Conservation (phyloP, 805 yeast genomes). For the Candida ficus region DNA sequence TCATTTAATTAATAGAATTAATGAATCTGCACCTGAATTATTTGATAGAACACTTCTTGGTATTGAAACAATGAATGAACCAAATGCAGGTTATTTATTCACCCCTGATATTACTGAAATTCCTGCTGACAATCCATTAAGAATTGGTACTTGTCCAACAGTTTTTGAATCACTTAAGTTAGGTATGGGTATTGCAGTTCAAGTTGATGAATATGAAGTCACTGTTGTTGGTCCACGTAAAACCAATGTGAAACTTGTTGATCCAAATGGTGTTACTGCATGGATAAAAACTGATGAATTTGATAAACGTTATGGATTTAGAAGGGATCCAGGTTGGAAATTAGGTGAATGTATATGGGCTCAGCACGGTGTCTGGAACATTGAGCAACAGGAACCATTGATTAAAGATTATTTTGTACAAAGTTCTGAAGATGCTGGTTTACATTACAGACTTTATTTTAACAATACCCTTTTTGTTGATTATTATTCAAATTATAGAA, state of each 20-base stretch:
- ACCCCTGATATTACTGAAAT: slow-evolving; percentile 45
- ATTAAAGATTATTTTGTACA: slow-evolving; percentile 47
- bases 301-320: slow-evolving; percentile 69
- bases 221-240: slow-evolving; percentile 74
- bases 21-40: slow-evolving; percentile 37
- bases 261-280: slow-evolving; percentile 61
- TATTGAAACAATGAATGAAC: slow-evolving; percentile 82
- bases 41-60: slow-evolving; percentile 58
- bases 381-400: slow-evolving; percentile 31
- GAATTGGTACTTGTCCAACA: slow-evolving; percentile 80
- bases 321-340: slow-evolving; percentile 58
- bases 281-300: slow-evolving; percentile 58
- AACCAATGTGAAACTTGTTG: slow-evolving; percentile 48
- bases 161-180: slow-evolving; percentile 65
- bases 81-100: slow-evolving; percentile 72
- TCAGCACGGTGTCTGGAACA: slow-evolving; percentile 72
- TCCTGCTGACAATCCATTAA: slow-evolving; percentile 60
- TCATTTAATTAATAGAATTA: slow-evolving; percentile 38
- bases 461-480: slow-evolving; percentile 60
- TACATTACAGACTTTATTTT: slow-evolving; percentile 49
- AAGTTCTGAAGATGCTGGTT: too few relatives aligned
- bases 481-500: slow-evolving; percentile 50
- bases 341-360: slow-evolving; percentile 79
- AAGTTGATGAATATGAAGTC: slow-evolving; percentile 66
- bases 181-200: slow-evolving; percentile 72